Conservation (phyloP, 768 basidiomycete species). For the Strobilomyces confusus region DNA sequence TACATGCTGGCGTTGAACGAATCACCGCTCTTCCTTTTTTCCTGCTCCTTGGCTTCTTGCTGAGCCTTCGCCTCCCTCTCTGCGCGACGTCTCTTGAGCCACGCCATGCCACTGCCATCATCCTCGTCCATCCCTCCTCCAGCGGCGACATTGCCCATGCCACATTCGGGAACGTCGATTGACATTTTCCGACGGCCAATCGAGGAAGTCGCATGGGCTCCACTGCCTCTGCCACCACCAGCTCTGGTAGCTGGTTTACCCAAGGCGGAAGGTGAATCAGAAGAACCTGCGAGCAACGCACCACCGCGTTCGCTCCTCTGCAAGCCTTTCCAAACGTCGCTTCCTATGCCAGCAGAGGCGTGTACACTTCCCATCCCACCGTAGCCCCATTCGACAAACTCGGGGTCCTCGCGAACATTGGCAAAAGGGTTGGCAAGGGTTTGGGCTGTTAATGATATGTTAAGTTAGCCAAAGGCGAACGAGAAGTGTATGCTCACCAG, state of each 20-base stretch:
- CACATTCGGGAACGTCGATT: constrained; percentile 18
- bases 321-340: constrained; percentile 27
- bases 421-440: constrained; percentile 56
- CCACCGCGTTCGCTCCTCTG: constrained; percentile 26
- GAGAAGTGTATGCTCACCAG: constrained; percentile 13
- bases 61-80: constrained; percentile 46
- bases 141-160: constrained; percentile 26
- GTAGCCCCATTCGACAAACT: constrained; percentile 92
- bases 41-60: constrained; percentile 16
- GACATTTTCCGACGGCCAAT: constrained; percentile 17
- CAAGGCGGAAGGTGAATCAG: not conserved
- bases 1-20: constrained; percentile 22
- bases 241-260: constrained; percentile 28
- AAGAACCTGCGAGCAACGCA: constrained; percentile 18
- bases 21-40: constrained; percentile 23
- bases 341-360: constrained; percentile 25
- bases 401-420: constrained; percentile 60
- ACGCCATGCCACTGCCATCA: constrained; percentile 84
- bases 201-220: constrained; percentile 10
- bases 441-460: constrained; percentile 16
- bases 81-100: constrained; percentile 66
- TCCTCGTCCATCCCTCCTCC: constrained; percentile 47
- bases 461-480: not conserved
- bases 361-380: constrained; percentile 72
- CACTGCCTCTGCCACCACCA: constrained; percentile 8